Evolutionary conservation across 352 stramenopile species (phyloP).

Genomic region (Vaucheria bursata): DNA sequence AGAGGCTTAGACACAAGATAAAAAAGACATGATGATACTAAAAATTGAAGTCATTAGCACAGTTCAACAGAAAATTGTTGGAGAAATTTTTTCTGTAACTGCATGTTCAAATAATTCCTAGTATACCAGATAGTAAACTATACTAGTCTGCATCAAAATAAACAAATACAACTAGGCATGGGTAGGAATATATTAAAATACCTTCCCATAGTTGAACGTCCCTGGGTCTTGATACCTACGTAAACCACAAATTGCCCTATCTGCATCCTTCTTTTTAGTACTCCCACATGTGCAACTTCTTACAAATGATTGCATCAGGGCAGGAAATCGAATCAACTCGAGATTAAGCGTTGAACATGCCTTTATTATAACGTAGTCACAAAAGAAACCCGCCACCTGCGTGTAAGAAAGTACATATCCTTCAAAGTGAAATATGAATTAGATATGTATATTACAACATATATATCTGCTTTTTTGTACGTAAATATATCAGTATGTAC

Average conservation of each 20-base stretch:
- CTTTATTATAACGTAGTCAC: slow-evolving; percentile 45
- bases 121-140: not conserved
- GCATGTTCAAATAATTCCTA: too few species aligned
- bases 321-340: slow-evolving; percentile 28
- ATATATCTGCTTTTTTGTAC: not conserved
- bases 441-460: too few species aligned
- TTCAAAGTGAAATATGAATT: too few species aligned
- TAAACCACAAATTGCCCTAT: not conserved
- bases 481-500: not conserved
- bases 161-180: too few species aligned
- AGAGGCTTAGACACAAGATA: not conserved
- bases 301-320: slow-evolving; percentile 5
- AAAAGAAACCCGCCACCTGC: slow-evolving; percentile 42
- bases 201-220: slow-evolving; percentile 32
- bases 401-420: too few species aligned
- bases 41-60: not conserved
- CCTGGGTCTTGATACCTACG: not conserved
- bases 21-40: not conserved
- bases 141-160: too few species aligned
- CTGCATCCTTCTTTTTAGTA: slow-evolving; percentile 2
- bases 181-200: slow-evolving; percentile 2
- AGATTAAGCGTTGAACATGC: slow-evolving; percentile 25
- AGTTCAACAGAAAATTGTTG: too few species aligned
- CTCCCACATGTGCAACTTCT: slow-evolving; percentile 4
- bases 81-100: not conserved